These are phyloP conservation scores for Grammothele lineata DNA, from an alignment of 768 basidiomycete genomes.

Conservation along the genomic window DNA sequence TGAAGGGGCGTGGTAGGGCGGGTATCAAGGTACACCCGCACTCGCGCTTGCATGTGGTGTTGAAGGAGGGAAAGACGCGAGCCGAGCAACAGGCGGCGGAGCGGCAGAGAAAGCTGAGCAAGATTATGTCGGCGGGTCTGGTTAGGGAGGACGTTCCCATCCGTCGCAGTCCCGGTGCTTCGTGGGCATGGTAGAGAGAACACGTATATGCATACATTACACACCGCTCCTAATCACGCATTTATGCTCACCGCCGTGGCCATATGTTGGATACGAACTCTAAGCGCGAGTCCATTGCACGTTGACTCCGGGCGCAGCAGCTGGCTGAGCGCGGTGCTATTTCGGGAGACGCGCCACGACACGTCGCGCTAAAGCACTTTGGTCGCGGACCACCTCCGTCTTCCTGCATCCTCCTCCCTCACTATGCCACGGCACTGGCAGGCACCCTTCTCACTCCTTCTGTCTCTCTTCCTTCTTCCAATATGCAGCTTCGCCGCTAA, in stretches of 20 bases:
- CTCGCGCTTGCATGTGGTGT: conserved; percentile 67
- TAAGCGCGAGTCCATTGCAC: too few species aligned
- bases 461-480: conserved; percentile 43
- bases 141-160: conserved; percentile 79
- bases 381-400: conserved; percentile 10
- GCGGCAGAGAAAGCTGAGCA: conserved; percentile 62
- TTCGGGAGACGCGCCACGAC: conserved; percentile 17
- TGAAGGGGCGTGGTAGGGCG: conserved; percentile 75
- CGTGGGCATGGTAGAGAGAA: conserved; percentile 71
- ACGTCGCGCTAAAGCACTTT: conserved; percentile 15
- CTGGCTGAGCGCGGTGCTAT: conserved; percentile 9
- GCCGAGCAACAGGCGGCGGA: conserved; percentile 63
- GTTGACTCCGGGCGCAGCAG: too few species aligned
- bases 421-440: conserved; percentile 14
- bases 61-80: conserved; percentile 78
- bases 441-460: conserved; percentile 32
- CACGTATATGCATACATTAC: conserved; percentile 5
- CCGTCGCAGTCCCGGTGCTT: conserved; percentile 63
- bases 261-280: too few species aligned
- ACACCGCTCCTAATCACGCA: conserved; percentile 6
- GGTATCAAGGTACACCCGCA: conserved; percentile 77
- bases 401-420: conserved; percentile 7
- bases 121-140: conserved; percentile 75
- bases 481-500: conserved; percentile 37
- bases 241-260: too few species aligned